phyloP scores from a whole-genome alignment of 73 alveolate genomes.

The Stentor coeruleus region DNA sequence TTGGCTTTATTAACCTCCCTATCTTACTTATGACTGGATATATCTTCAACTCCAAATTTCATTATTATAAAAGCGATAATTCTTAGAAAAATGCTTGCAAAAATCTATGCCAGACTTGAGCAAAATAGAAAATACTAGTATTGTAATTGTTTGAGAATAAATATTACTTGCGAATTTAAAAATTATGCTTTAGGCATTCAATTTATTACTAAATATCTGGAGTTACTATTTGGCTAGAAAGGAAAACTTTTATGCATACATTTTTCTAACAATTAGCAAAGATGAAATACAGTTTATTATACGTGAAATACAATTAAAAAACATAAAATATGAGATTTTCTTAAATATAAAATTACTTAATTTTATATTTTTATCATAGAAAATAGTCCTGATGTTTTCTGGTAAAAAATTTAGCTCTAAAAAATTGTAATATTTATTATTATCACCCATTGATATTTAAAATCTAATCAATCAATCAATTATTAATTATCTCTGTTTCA shows the following conservation, averaged over 20 bases:
- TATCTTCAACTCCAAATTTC: constrained; percentile 90
- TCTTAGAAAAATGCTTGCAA: constrained; percentile 83
- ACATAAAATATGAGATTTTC: too few species aligned
- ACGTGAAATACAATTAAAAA: too few species aligned
- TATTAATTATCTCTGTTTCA: too few species aligned
- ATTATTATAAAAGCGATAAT: constrained; percentile 86
- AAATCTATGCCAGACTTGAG: constrained; percentile 81
- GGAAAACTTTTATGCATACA: not conserved
- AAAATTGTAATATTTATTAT: too few species aligned
- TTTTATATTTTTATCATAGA: too few species aligned
- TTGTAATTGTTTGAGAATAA: constrained; percentile 67
- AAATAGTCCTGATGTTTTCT: too few species aligned
- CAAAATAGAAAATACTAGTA: constrained; percentile 84
- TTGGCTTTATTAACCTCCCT: constrained; percentile 47
- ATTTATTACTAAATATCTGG: constrained; percentile 53
- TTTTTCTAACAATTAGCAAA: too few species aligned
- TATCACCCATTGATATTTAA: too few species aligned
- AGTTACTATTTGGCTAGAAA: constrained; percentile 30
- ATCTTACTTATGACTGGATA: constrained; percentile 53
- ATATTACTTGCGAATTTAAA: constrained; percentile 60
- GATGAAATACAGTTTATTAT: too few species aligned
- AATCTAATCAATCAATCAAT: too few species aligned
- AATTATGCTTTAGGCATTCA: constrained; percentile 82
- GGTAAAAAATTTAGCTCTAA: too few species aligned
- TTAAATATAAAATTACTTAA: too few species aligned